phyloP scores from a whole-genome alignment of 2,329 filamentous ascomycete genomes.

The Raffaelea arxii region DNA sequence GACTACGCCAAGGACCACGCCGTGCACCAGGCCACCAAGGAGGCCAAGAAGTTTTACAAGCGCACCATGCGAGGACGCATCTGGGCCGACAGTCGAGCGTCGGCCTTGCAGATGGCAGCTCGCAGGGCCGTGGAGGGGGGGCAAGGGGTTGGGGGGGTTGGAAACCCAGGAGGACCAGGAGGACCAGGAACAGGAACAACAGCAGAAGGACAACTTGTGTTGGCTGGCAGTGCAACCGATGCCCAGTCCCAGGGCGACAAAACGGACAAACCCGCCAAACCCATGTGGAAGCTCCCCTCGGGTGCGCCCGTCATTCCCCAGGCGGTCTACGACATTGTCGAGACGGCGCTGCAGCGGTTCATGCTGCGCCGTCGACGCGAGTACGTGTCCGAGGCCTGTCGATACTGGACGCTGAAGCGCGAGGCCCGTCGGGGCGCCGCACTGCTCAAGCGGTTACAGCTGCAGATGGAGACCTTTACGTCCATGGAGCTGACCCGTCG shows the following conservation, averaged over 20 bases:
- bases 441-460: slow-evolving; percentile 80
- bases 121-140: slow-evolving; percentile 55
- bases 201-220: too few relatives aligned
- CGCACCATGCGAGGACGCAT: slow-evolving; percentile 78
- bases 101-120: slow-evolving; percentile 72
- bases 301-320: slow-evolving; percentile 91
- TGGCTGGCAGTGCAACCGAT: too few relatives aligned
- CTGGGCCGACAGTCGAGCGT: slow-evolving; percentile 85
- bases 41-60: slow-evolving; percentile 83
- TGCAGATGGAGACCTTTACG: slow-evolving; percentile 93
- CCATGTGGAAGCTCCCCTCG: slow-evolving; percentile 84
- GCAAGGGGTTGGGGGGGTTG: too few relatives aligned
- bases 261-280: slow-evolving; percentile 44
- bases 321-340: slow-evolving; percentile 76
- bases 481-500: slow-evolving; percentile 94
- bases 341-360: slow-evolving; percentile 74
- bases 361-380: slow-evolving; percentile 76
- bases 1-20: slow-evolving; percentile 84
- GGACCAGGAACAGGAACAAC: too few relatives aligned
- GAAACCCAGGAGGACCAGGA: too few relatives aligned
- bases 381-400: slow-evolving; percentile 84
- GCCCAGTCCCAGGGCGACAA: too few relatives aligned
- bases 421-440: slow-evolving; percentile 87
- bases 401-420: slow-evolving; percentile 95
- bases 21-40: slow-evolving; percentile 67